Conservation (phyloP, 805 yeast species). For the Starmerella davenportii region DNA sequence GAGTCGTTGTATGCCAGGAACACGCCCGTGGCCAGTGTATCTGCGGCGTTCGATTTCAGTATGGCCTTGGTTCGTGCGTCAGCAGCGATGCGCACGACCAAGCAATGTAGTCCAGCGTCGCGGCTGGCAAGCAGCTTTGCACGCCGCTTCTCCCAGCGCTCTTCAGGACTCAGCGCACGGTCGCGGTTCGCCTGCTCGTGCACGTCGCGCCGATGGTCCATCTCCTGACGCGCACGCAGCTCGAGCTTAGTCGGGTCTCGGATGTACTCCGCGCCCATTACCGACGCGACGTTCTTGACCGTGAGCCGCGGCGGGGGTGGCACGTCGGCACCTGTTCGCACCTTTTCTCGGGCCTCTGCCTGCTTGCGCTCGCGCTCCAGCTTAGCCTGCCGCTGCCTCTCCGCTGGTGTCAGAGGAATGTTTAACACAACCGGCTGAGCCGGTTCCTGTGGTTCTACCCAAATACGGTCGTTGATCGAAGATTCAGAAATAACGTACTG, state of each 20-base stretch:
- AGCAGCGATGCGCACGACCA: constrained; percentile 40
- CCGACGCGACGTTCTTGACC: constrained; percentile 68
- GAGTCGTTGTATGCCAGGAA: constrained; percentile 22
- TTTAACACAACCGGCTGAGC: constrained; percentile 13
- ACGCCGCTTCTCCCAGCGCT: constrained; percentile 31
- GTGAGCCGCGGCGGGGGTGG: constrained; percentile 85
- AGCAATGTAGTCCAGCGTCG: constrained; percentile 33
- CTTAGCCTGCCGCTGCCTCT: constrained; percentile 35
- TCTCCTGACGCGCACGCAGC: constrained; percentile 46
- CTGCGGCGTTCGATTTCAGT: constrained; percentile 71
- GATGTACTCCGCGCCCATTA: constrained; percentile 67
- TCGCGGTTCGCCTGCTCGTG: constrained; percentile 47
- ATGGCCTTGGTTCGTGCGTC: constrained; percentile 47
- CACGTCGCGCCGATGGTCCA: constrained; percentile 36
- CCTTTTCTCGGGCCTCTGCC: constrained; percentile 44
- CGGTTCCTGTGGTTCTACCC: too few relatives aligned
- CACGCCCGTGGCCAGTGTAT: constrained; percentile 50
- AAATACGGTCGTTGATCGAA: too few relatives aligned
- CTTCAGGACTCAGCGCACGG: constrained; percentile 44
- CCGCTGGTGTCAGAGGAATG: constrained; percentile 29
- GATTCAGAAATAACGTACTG: not conserved
- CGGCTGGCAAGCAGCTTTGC: constrained; percentile 33
- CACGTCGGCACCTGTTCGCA: constrained; percentile 43
- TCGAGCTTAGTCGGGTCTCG: constrained; percentile 82
- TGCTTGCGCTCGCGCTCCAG: constrained; percentile 46